phyloP scores from a whole-genome alignment of 257 asterid genomes.

The Petunia secreta region DNA sequence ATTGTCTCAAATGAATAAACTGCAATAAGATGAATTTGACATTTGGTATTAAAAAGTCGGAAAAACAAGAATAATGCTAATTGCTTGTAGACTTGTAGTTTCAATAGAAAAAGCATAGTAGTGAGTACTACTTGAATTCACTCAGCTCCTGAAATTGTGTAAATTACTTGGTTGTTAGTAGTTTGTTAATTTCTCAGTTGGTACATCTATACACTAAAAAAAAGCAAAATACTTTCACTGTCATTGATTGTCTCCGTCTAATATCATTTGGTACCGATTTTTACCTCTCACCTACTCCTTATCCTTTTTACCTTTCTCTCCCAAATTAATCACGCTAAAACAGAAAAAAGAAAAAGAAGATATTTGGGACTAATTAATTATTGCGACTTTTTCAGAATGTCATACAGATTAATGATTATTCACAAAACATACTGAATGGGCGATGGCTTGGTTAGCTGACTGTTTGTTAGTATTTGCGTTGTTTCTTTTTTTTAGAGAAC shows the following conservation, averaged over 20 bases:
- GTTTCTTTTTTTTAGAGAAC: background rate
- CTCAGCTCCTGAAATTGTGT: background rate
- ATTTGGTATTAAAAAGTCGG: background rate
- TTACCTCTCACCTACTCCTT: too few relatives aligned
- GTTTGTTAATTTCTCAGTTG: background rate
- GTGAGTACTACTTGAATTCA: background rate
- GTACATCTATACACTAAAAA: background rate
- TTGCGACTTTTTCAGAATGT: too few relatives aligned
- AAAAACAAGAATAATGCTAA: background rate
- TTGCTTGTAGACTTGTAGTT: background rate
- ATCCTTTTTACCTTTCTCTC: background rate
- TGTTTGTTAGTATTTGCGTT: background rate
- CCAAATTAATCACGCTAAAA: too few relatives aligned
- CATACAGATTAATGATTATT: too few relatives aligned
- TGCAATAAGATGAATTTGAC: background rate
- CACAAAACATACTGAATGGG: too few relatives aligned
- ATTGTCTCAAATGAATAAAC: background rate
- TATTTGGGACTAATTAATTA: too few relatives aligned
- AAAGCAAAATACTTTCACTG: background rate
- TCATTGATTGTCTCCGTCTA: background rate
- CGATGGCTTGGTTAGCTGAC: too few relatives aligned
- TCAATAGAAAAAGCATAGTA: background rate
- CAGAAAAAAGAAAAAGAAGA: too few relatives aligned
- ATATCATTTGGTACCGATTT: background rate
- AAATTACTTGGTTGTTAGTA: background rate